Base-by-base conservation (phyloP, 352 stramenopile species). In the Achlya hypogyna region DNA sequence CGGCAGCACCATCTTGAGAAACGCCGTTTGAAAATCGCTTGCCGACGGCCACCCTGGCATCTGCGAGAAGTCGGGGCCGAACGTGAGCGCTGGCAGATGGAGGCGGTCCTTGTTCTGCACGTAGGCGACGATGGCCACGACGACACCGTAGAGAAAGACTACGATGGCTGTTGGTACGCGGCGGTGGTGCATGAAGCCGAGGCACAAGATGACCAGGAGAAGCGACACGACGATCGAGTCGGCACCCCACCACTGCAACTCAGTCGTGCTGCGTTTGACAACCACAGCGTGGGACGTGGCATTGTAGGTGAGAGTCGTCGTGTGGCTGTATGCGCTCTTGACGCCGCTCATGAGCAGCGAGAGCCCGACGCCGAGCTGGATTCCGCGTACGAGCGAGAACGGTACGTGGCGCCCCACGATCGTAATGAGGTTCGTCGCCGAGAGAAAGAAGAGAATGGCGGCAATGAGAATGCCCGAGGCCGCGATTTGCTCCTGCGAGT, bases 331-430 rank as follows among this genome's bases (percentile, higher is more conserved):
- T 25, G 82, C 80, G 2, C 64, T 72, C 56, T 79, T 84, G 53
- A 97, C 87, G 16, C 91, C 91, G 63, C 84, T 92, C 25, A 83
- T 80, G 60, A 89, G 83, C 43, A 98, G 78, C 45, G 76, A 92
- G 53, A 96, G 66, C 0, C 93, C 93, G 42, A 98, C 86, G 52
- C 93, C 93, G 22, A 98, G 69, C 71, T 98, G 91, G 54, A 98
- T 86, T 32, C 93, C 93, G 14, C 81, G 81, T n/a, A 98, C 85
- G 31, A 97, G 79, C 28, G 84, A 72, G n/a, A 86, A 72, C n/a
- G 93, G 91, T 20, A 97, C 87, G 54, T 94, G 74, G 60, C 81
- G 83, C 72, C 91, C 86, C 32, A 97, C 87, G 34, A 93, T 49
- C 42, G 95, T 91, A 71, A 98, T 95, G 51, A 96, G 76, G 66